Evolutionary conservation across 805 yeast genomes (phyloP).

Genomic region (Ogataea corticis): DNA sequence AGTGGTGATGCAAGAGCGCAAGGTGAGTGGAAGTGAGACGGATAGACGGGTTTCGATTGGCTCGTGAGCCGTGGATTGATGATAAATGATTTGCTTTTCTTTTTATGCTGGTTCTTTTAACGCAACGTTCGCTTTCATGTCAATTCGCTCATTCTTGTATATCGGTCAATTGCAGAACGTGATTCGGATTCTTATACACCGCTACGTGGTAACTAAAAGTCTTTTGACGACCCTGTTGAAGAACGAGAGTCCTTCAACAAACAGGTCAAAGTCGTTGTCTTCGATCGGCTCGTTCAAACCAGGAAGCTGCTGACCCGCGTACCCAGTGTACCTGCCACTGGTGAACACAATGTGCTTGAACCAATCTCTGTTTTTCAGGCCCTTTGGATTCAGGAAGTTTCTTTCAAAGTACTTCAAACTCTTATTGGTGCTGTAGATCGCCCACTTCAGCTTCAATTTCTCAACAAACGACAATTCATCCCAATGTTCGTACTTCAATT

Average conservation of each 20-base stretch:
- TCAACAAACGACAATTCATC: slow-evolving; percentile 27
- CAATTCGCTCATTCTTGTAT: background rate
- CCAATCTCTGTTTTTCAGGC: slow-evolving; percentile 54
- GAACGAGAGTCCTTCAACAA: slow-evolving; percentile 28
- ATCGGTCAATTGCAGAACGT: too few species aligned
- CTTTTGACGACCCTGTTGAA: slow-evolving; percentile 19
- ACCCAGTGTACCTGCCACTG: slow-evolving; percentile 61
- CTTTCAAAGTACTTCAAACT: slow-evolving; percentile 46
- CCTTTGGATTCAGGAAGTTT: slow-evolving; percentile 45
- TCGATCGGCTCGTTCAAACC: slow-evolving; percentile 56
- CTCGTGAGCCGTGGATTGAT: background rate
- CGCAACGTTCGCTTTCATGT: background rate
- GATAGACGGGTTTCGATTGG: slow-evolving; percentile 31
- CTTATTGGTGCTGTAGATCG: slow-evolving; percentile 36
- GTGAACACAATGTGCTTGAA: slow-evolving; percentile 61
- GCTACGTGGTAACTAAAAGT: slow-evolving; percentile 9
- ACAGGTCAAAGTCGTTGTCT: slow-evolving; percentile 40
- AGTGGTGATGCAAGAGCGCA: slow-evolving; percentile 38
- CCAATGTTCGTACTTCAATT: slow-evolving; percentile 23
- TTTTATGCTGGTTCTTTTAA: background rate
- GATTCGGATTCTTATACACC: background rate
- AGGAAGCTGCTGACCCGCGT: slow-evolving; percentile 58
- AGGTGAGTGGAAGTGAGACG: slow-evolving; percentile 25
- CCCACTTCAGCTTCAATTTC: slow-evolving; percentile 28
- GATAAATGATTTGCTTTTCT: background rate